phyloP scores from a whole-genome alignment of 768 basidiomycete species.

The Pluteus cervinus region DNA sequence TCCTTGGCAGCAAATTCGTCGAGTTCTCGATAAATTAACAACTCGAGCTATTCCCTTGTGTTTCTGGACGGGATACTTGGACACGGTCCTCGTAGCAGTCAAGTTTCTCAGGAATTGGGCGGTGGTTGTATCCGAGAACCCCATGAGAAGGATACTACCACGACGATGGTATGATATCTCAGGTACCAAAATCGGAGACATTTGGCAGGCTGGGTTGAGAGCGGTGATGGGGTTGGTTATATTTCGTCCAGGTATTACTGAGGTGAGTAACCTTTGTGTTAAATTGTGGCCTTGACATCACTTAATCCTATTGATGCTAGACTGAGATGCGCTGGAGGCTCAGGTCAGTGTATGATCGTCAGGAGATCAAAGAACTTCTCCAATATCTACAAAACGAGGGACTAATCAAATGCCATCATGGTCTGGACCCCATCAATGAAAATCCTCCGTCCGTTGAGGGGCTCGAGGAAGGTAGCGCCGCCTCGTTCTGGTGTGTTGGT shows the following conservation, averaged over 20 bases:
- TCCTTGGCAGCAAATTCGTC: too few relatives aligned
- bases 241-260: constrained; percentile 67
- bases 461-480: too few relatives aligned
- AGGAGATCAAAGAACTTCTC: constrained; percentile 64
- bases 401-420: constrained; percentile 15
- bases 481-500: constrained; percentile 57
- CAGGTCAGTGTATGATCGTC: constrained; percentile 66
- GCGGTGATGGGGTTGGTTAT: constrained; percentile 63
- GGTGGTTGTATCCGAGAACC: constrained; percentile 42
- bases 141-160: constrained; percentile 45
- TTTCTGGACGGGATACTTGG: constrained; percentile 62
- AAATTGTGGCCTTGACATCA: neutral
- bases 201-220: constrained; percentile 68
- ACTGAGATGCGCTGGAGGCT: constrained; percentile 68
- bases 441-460: too few relatives aligned
- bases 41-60: constrained; percentile 45
- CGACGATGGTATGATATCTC: constrained; percentile 73
- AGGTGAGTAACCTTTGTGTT: constrained; percentile 42
- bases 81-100: constrained; percentile 50
- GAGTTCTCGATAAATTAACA: too few relatives aligned
- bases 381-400: constrained; percentile 47
- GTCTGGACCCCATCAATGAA: constrained; percentile 36
- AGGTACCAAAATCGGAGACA: constrained; percentile 52
- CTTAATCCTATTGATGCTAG: constrained; percentile 26
- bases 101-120: constrained; percentile 49